A percentile compares a stretch with the other conserved stretches of the same genome.
Evolutionary conservation across 2,329 filamentous ascomycete species (phyloP).

Genomic region (Clathrospora elynae): DNA sequence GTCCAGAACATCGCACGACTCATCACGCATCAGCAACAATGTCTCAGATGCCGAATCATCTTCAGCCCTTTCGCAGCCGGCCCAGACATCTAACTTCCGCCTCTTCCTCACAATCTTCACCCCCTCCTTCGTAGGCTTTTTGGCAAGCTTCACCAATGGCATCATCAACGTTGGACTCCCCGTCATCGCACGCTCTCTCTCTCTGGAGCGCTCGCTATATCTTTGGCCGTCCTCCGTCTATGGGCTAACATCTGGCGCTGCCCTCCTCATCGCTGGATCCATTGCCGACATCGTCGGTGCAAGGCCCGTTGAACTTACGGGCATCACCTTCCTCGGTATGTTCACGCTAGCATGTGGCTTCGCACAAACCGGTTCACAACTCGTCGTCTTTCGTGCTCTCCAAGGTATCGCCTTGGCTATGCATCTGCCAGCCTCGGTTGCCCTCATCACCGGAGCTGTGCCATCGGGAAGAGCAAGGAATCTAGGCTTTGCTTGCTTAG

Average conservation of each 20-base stretch:
- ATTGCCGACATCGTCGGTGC: conserved; percentile 58
- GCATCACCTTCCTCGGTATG: conserved; percentile 49
- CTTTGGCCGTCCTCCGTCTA: conserved; percentile 45
- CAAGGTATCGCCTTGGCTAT: conserved; percentile 56
- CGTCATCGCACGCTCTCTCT: conserved; percentile 45
- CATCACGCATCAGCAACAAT: not conserved
- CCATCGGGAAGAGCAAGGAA: conserved; percentile 34
- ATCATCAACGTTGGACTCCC: conserved; percentile 52
- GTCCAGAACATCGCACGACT: not conserved
- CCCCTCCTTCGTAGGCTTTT: conserved; percentile 32
- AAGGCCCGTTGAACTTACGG: conserved; percentile 52
- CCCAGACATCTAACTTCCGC: conserved; percentile 1
- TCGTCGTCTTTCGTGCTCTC: conserved; percentile 53
- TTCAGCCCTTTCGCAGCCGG: not conserved
- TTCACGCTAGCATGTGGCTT: conserved; percentile 56
- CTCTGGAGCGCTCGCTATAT: conserved; percentile 38
- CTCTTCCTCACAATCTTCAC: conserved; percentile 16
- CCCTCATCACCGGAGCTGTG: conserved; percentile 49
- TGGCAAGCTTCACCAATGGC: conserved; percentile 45
- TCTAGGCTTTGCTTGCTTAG: conserved; percentile 49
- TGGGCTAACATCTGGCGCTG: conserved; percentile 54
- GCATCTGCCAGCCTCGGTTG: conserved; percentile 55
- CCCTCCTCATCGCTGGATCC: conserved; percentile 57
- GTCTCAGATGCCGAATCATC: conserved; percentile 7
- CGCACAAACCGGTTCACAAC: conserved; percentile 51